Percentiles rank a stretch among this genome's conserved stretches.
These are phyloP conservation scores for Chenopodium suecicum DNA, from an alignment of 148 eudicot genomes.

Conservation along the genomic window DNA sequence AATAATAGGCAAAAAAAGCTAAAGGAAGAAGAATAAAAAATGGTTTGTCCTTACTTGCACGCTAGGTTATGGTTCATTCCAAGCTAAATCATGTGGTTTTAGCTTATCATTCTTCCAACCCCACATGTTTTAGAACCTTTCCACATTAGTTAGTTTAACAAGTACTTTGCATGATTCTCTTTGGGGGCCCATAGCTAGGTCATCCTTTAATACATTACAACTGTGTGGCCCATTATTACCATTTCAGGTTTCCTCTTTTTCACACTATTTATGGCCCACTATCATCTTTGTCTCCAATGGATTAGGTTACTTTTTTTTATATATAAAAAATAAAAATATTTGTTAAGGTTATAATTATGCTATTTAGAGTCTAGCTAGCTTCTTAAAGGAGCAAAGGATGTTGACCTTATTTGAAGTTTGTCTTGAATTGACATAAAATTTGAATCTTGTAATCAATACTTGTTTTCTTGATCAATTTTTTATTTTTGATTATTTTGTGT, in stretches of 20 bases:
- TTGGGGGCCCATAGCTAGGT: conserved; percentile 24
- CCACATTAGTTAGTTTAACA: conserved; percentile 5
- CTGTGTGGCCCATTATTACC: conserved; percentile 28
- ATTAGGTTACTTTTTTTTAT: conserved; percentile 5
- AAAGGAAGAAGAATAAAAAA: conserved; percentile 19
- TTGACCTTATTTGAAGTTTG: background rate
- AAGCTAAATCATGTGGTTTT: conserved; percentile 25
- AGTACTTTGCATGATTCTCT: conserved; percentile 20
- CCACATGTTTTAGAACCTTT: conserved; percentile 33
- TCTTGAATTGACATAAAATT: background rate
- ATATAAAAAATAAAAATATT: too few species aligned
- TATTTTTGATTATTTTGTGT: too few species aligned
- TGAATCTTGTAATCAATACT: too few species aligned
- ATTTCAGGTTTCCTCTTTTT: conserved; percentile 24
- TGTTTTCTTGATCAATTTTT: too few species aligned
- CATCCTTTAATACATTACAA: conserved; percentile 16
- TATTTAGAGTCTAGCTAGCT: conserved; percentile 1
- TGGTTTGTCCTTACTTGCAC: conserved; percentile 43
- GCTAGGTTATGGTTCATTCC: conserved; percentile 39
- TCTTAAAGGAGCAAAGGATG: conserved; percentile 16
- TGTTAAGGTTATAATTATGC: too few species aligned
- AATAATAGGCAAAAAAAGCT: conserved; percentile 1
- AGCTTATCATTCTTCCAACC: background rate
- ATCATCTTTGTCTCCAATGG: conserved; percentile 12
- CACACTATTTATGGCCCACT: conserved; percentile 30